Conservation (phyloP, 2,329 filamentous ascomycete species). For the Mycosphaerella arachidis region DNA sequence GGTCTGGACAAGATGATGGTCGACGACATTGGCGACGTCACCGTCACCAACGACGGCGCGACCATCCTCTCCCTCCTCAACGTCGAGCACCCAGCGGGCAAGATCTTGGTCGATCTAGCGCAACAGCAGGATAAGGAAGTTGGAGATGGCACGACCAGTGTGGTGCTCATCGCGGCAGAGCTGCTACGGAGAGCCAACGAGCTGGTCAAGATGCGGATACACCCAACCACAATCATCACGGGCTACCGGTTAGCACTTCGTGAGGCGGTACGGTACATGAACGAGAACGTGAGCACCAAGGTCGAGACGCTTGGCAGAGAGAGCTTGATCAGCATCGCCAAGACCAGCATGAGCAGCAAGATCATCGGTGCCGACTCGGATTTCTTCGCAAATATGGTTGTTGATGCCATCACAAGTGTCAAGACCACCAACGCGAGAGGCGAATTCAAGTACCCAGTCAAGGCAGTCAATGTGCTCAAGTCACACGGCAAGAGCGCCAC, state of each 20-base stretch:
- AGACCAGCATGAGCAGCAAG: conserved; percentile 99
- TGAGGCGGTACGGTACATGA: conserved; percentile 98
- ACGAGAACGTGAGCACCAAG: conserved; percentile 94
- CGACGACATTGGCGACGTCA: conserved; percentile 98
- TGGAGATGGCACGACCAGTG: conserved; percentile 95
- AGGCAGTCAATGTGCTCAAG: conserved; percentile 98
- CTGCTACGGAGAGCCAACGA: conserved; percentile 91
- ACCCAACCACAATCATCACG: conserved; percentile 98
- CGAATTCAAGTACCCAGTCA: conserved; percentile 94
- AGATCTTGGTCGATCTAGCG: conserved; percentile 94
- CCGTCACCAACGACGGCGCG: conserved; percentile 96
- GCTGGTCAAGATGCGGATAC: conserved; percentile 99
- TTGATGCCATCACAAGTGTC: conserved; percentile 92
- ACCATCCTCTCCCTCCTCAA: conserved; percentile 94
- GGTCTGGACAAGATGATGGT: conserved; percentile 99
- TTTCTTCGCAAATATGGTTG: conserved; percentile 96
- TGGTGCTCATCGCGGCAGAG: conserved; percentile 95
- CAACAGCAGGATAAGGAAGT: conserved; percentile 99
- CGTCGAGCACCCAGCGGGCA: conserved; percentile 95
- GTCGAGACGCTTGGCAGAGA: conserved; percentile 88
- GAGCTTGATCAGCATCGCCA: conserved; percentile 88
- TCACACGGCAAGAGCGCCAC: conserved; percentile 89
- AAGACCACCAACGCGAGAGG: conserved; percentile 86
- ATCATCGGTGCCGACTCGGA: conserved; percentile 94
- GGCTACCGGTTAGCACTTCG: conserved; percentile 92